Evolutionary conservation across 1,284 basidiomycete species (phyloP), one percentile per base, ranked within the genome.

Genomic region (Ganoderma lingzhi): DNA sequence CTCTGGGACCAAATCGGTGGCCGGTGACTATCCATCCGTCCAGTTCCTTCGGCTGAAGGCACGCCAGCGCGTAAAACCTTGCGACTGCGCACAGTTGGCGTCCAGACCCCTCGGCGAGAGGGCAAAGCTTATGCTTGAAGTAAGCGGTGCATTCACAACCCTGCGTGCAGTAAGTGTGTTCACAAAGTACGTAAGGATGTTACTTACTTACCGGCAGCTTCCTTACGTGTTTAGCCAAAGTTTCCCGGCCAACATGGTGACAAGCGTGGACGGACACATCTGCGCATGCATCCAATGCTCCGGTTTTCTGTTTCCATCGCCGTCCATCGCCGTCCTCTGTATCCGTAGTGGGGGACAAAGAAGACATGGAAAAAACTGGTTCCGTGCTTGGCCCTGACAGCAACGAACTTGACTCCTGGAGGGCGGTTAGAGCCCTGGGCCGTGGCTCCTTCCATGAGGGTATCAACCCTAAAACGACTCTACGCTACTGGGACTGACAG

Each of bases 21-120:
- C 77, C n/a, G 77, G 78, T 72, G 79, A 78, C 32, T 78, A 78
- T 59, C 84, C 83, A 35, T 82, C 78, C 17, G 80, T 8, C 35
- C 8, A 5, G 73, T 1, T 81, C 81, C 10, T 80, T 79, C 0
- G 82, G 83, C 65, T 79, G 83, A 10, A 76, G 74, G 66, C 81
- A 71, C 66, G 83, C 82, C 1, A 83, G 83, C 0, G 83, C 82
- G n/a, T 81, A 75, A 14, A 80, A 77, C 70, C 83, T 83, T 56
- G 78, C 81, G 30, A 81, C 78, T 28, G 78, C 77, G 62, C 70
- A 72, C 28, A 70, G 68, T 59, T 70, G 66, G 5, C 66, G 64
- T 10, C 63, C 68, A 9, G 65, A 67, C 30, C 64, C 61, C 41
- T 68, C 71, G 15, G 66, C 68, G 23, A 70, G 66, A 28, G 66